These are phyloP conservation scores for Colletotrichum simmondsii DNA, from an alignment of 2,329 filamentous ascomycete species.

Conservation along the genomic window DNA sequence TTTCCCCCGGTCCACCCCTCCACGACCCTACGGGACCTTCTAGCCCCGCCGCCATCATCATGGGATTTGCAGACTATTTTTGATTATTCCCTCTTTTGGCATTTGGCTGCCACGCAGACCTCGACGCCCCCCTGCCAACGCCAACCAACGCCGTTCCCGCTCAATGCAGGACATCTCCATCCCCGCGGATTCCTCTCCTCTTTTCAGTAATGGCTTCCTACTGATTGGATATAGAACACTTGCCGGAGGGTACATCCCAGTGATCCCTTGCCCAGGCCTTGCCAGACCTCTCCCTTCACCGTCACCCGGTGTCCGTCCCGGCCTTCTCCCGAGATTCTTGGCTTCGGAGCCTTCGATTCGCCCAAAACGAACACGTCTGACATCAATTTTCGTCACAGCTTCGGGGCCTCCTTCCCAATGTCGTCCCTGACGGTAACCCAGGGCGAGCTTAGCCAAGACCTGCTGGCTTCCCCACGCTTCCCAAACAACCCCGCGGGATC, in stretches of 20 bases:
- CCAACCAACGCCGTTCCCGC: background rate
- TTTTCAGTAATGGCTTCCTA: constrained; percentile 23
- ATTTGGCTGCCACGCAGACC: background rate
- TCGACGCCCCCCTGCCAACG: background rate
- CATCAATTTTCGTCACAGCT: constrained; percentile 18
- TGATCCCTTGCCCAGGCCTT: constrained; percentile 1
- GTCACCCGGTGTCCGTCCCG: background rate
- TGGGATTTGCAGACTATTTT: constrained; percentile 31
- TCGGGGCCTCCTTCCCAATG: constrained; percentile 16
- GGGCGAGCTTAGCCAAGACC: background rate
- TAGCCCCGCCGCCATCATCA: constrained; percentile 24
- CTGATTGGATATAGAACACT: constrained; percentile 22
- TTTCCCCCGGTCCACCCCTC: background rate
- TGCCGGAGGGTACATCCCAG: background rate
- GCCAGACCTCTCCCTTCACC: background rate
- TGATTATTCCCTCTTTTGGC: constrained; percentile 27
- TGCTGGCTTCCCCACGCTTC: background rate
- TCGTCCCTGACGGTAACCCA: background rate
- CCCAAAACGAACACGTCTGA: constrained; percentile 3
- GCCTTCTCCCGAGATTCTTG: constrained; percentile 1
- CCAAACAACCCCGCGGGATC: constrained; percentile 1
- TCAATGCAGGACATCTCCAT: constrained; percentile 4
- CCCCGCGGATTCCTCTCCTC: constrained; percentile 27
- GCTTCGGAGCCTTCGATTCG: background rate
- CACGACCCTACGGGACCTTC: background rate